These are phyloP conservation scores for Penicillium sp. DNA, from an alignment of 2,329 filamentous ascomycete species.

Conservation along the genomic window DNA sequence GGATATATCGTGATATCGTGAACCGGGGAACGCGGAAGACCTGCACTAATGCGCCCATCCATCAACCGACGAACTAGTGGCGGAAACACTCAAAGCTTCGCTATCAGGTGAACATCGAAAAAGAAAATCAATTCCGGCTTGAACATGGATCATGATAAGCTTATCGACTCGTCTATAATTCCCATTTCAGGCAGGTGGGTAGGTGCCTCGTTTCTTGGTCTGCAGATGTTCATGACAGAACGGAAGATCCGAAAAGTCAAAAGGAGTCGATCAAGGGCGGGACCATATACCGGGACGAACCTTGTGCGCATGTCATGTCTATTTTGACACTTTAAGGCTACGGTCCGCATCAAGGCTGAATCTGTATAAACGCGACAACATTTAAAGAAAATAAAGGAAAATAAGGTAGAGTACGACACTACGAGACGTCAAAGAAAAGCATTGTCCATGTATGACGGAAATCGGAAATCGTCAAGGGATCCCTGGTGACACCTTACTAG, in stretches of 20 bases:
- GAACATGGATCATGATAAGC: too few relatives aligned
- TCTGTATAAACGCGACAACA: not conserved
- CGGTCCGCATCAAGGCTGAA: not conserved
- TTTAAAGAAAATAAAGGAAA: not conserved
- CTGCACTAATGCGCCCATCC: not conserved
- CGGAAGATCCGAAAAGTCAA: not conserved
- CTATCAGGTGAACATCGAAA: too few relatives aligned
- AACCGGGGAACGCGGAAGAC: not conserved
- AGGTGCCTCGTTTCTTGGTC: not conserved
- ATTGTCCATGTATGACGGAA: constrained; percentile 2
- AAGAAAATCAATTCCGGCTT: not conserved
- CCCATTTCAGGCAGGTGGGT: not conserved
- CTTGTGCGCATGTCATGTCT: not conserved
- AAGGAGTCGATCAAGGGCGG: not conserved
- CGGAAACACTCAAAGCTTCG: not conserved
- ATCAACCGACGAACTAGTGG: not conserved
- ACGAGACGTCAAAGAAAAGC: not conserved
- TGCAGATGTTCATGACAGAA: not conserved
- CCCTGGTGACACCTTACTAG: not conserved
- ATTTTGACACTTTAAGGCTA: constrained; percentile 7
- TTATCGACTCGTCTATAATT: not conserved
- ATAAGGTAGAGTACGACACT: not conserved
- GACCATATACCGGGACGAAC: not conserved
- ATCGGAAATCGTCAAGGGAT: not conserved
- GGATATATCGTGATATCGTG: not conserved